These are phyloP conservation scores for Neurospora tetrasperma DNA, from an alignment of 495 filamentous ascomycete genomes.

Conservation along the genomic window DNA sequence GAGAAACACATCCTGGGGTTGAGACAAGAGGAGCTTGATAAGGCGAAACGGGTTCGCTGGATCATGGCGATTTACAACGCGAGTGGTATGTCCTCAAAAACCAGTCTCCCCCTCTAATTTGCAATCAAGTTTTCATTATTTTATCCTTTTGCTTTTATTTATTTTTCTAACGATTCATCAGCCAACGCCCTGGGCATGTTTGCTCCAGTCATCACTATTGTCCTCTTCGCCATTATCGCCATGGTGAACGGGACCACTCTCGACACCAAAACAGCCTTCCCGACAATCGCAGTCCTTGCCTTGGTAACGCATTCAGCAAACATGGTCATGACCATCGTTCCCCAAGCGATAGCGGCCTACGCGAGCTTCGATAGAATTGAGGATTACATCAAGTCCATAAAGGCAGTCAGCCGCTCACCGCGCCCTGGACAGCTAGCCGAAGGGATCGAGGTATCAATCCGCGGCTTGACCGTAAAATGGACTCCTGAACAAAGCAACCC, in stretches of 20 bases:
- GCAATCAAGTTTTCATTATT: too few relatives aligned
- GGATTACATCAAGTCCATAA: conserved; percentile 6
- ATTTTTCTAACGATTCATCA: background rate
- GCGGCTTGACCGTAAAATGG: conserved; percentile 7
- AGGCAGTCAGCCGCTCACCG: background rate
- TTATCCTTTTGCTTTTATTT: background rate
- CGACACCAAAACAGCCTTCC: conserved; percentile 28
- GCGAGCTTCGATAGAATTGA: conserved; percentile 29
- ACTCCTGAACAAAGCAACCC: background rate
- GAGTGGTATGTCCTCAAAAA: conserved; percentile 20
- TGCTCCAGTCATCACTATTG: conserved; percentile 29
- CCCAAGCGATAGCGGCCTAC: conserved; percentile 21
- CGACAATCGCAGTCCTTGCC: conserved; percentile 25
- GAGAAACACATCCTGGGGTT: conserved; percentile 36
- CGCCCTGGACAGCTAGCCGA: background rate
- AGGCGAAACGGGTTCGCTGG: conserved; percentile 44
- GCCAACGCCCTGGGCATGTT: conserved; percentile 36
- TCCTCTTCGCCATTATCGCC: conserved; percentile 26
- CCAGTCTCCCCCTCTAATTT: background rate
- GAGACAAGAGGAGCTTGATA: conserved; percentile 45
- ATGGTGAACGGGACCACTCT: conserved; percentile 7
- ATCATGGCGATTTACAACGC: conserved; percentile 34
- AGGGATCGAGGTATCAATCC: conserved; percentile 7
- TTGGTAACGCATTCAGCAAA: conserved; percentile 33
- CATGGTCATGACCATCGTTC: conserved; percentile 33